A percentile compares a stretch with the other conserved stretches of the same genome.
Evolutionary conservation across 495 filamentous ascomycete species (phyloP).

Genomic region (Aspergillus leporis): DNA sequence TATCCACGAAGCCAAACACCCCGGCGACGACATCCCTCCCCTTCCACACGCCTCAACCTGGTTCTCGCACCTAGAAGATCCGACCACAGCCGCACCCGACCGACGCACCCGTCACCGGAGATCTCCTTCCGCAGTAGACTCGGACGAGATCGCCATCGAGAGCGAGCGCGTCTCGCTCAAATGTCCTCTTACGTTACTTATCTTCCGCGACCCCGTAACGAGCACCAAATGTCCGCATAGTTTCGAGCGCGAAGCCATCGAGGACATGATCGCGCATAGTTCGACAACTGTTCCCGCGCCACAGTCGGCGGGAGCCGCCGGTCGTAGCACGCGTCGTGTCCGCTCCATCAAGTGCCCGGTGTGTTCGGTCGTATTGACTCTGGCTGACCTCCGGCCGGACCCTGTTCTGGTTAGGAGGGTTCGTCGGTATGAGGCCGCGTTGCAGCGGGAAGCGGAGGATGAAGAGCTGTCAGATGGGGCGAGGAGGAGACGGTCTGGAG

Average conservation of each 20-base stretch:
- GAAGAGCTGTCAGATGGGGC: constrained; percentile 22
- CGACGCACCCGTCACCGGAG: constrained; percentile 24
- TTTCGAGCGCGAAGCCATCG: constrained; percentile 75
- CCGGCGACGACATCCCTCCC: constrained; percentile 59
- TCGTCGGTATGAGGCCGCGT: constrained; percentile 34
- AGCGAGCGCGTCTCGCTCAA: constrained; percentile 68
- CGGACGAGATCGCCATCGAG: constrained; percentile 73
- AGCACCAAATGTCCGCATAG: constrained; percentile 78
- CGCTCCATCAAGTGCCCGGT: constrained; percentile 50
- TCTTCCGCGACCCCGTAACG: constrained; percentile 72
- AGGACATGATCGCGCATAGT: constrained; percentile 57
- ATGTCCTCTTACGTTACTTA: constrained; percentile 76
- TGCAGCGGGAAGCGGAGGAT: constrained; percentile 39
- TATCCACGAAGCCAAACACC: constrained; percentile 74
- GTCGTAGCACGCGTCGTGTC: constrained; percentile 16
- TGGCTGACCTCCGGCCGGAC: constrained; percentile 43
- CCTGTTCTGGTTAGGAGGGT: constrained; percentile 45
- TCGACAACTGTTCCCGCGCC: constrained; percentile 26
- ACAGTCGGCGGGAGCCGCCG: constrained; percentile 4
- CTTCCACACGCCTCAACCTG: constrained; percentile 70
- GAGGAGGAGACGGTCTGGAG: constrained; percentile 11
- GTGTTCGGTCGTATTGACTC: constrained; percentile 42
- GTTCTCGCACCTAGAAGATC: constrained; percentile 60
- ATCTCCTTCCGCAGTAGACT: constrained; percentile 41
- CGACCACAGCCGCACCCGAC: constrained; percentile 16